Base-by-base conservation (phyloP, 192 early-diverging fungal genomes). In the Rhizophagus sp. region DNA sequence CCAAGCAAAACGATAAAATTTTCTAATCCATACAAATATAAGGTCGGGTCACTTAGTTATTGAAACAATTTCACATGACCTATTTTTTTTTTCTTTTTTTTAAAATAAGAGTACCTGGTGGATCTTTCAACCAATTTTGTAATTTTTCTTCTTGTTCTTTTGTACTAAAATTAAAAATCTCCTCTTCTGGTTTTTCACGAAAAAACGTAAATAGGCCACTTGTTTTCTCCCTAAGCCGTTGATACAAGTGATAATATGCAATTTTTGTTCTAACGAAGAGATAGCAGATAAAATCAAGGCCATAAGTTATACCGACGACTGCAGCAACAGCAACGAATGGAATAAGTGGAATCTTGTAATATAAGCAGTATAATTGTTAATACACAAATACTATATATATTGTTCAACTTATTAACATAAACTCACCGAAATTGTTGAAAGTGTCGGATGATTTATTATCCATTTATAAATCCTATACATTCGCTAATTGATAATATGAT, bases 201-300 rank as follows among this genome's bases (percentile, higher is more conserved):
- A 76, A 19, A 12, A 77, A 67, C 24, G 86, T 69, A 34, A 87
- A 78, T 12, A 89, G 83, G 10, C 83, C 82, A 64, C 86, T 78
- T 61, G 91, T 87, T 77, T 91, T 86, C 15, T 81, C 86, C 47
- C 90, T 86, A 30, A 92, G 73, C 91, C 89, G 89, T 49, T 84
- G 85, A 66, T 88, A 84, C 17, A 88, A 36, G 30, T 86, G 83
- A 83, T 93, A 85, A 34, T 92, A 89, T 1, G 94, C 96, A 69
- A 96, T 86, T 82, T 93, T 93, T 82, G 96, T 94, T 33, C 88
- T 92, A 79, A 97, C 93, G 78, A 92, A 95, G 83, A 97, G 96
- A 64, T 93, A 87, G 24, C 97, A 92, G 68, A 97, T 87, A 7
- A 96, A 96, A 78, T 97, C 96, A 83, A 99, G 98, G 19, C 76